A percentile compares a stretch with the other conserved stretches of the same genome.
Evolutionary conservation across 345 rosid species (phyloP).

Genomic region (Kernera saxatilis): DNA sequence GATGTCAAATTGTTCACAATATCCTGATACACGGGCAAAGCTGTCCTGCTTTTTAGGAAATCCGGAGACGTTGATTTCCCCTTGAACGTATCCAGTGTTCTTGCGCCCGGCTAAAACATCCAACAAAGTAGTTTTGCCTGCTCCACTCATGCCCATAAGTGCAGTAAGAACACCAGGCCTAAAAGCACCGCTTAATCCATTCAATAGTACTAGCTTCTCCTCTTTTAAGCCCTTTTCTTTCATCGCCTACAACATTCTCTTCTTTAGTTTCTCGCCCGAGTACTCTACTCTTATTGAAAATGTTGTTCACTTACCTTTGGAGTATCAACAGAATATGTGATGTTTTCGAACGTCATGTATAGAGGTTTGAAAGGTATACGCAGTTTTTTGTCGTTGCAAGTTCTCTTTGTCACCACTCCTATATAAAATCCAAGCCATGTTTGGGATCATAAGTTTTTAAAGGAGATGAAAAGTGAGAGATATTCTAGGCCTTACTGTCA

Average conservation of each 20-base stretch:
- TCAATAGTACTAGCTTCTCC: conserved; percentile 22
- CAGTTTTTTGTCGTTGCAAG: not conserved
- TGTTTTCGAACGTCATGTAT: conserved; percentile 35
- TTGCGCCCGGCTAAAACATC: conserved; percentile 36
- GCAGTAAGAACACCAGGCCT: conserved; percentile 29
- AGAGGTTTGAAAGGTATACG: conserved; percentile 37
- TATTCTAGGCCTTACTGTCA: not conserved
- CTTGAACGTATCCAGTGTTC: conserved; percentile 28
- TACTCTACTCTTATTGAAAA: not conserved
- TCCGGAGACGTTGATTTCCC: conserved; percentile 25
- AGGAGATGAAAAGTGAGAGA: not conserved
- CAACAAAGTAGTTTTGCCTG: conserved; percentile 32
- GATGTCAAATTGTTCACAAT: conserved; percentile 32
- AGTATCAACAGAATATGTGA: conserved; percentile 36
- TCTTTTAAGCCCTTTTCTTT: conserved; percentile 21
- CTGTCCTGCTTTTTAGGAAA: conserved; percentile 28
- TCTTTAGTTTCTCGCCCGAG: not conserved
- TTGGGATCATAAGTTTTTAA: not conserved
- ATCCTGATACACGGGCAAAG: conserved; percentile 32
- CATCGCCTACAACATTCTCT: conserved; percentile 17
- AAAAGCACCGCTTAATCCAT: conserved; percentile 30
- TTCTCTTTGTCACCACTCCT: not conserved
- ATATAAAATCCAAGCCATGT: not conserved
- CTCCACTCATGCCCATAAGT: conserved; percentile 34
- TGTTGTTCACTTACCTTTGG: conserved; percentile 25